These are phyloP conservation scores for Paramecium octaurelia DNA, from an alignment of 73 alveolate genomes.

Conservation along the genomic window DNA sequence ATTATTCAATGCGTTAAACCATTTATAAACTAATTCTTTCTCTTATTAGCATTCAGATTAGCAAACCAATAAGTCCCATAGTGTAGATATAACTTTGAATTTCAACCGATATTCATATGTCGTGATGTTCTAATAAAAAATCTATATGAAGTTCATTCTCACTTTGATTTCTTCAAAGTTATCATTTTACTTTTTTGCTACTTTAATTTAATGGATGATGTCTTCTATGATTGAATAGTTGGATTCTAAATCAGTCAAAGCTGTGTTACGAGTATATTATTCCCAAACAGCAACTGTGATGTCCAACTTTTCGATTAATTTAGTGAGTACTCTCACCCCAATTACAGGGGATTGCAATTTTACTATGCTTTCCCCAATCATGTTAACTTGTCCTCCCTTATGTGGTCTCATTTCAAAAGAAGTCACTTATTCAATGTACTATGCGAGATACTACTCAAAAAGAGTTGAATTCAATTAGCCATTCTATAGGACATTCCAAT, in stretches of 20 bases:
- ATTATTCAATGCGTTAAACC: slow-evolving; percentile 61
- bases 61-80: slow-evolving; percentile 51
- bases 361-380: background rate
- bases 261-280: background rate
- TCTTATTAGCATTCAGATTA: background rate
- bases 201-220: background rate
- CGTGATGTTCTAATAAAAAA: slow-evolving; percentile 10
- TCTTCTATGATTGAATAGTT: background rate
- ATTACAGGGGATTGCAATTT: background rate
- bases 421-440: background rate
- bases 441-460: background rate
- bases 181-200: background rate
- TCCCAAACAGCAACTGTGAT: slow-evolving; percentile 5
- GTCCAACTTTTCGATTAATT: slow-evolving; percentile 19
- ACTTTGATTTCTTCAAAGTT: slow-evolving; percentile 3
- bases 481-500: background rate
- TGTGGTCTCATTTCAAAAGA: slow-evolving; percentile 45
- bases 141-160: slow-evolving; percentile 5
- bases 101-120: slow-evolving; percentile 46
- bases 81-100: slow-evolving; percentile 42
- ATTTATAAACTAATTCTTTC: slow-evolving; percentile 60
- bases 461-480: background rate
- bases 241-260: background rate
- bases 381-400: background rate
- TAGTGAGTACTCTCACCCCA: background rate